Evolutionary conservation across 106 monocot species (phyloP), one percentile per base, ranked within the genome.

Genomic region (Vanilla planifolia): DNA sequence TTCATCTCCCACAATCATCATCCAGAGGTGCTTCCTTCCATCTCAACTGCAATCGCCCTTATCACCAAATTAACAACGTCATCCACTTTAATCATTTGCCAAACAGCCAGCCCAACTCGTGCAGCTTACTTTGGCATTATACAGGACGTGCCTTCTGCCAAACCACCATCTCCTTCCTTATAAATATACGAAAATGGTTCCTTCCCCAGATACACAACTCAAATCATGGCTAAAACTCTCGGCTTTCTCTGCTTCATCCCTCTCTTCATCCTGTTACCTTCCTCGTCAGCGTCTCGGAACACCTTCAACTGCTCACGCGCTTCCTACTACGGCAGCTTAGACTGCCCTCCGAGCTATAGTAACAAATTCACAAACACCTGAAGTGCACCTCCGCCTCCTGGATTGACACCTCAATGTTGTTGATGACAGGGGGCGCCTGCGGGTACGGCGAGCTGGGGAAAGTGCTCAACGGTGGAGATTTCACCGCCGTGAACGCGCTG

Each of bases 361-460:
- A 47, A 47, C 20, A 37, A 14, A 11, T 13, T 42, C 10, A 42
- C 42, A 11, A 11, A 14, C 11, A 42, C 16, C 16, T 42, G n/a
- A n/a, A n/a, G n/a, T n/a, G n/a, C n/a, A n/a, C n/a, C n/a, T n/a
- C n/a, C n/a, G n/a, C n/a, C 42, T 13, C 16, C 42, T 13, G 16
- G 16, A 11, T 14, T 42, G 42, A 42, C 10, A 42, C 10, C 11
- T 42, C 16, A 14, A 14, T 8, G 1, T 42, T 42, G 47, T 47
- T 47, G 2, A 19, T 3, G 17, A 8, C 19, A 47, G 47, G 19
- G 15, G 75, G 75, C 5, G 75, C 63, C 17, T 75, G 75, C 30
- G 75, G 75, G 19, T 75, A 69, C 53, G 62, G 56, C 5, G 75
- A 75, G 34, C 58, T 63, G 19, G 75, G 75, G 8, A 47, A 30